These are phyloP conservation scores for Primulina tabacum DNA, from an alignment of 257 asterid species.

Conservation along the genomic window DNA sequence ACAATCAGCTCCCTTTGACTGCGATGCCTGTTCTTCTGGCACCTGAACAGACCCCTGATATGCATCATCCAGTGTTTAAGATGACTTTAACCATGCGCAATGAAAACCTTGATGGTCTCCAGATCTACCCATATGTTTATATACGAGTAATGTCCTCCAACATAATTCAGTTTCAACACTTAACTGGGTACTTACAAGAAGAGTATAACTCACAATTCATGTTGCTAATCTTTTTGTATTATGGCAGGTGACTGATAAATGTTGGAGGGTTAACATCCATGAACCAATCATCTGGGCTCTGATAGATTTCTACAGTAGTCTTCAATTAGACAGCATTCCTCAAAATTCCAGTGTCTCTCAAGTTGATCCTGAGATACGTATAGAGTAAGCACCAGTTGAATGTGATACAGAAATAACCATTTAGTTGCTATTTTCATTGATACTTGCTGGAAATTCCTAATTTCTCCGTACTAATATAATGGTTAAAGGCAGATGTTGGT, in stretches of 20 bases:
- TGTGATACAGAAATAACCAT: constrained; percentile 7
- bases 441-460: constrained; percentile 2
- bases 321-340: constrained; percentile 75
- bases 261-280: constrained; percentile 88
- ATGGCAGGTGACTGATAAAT: constrained; percentile 71
- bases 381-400: constrained; percentile 60
- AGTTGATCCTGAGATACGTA: constrained; percentile 97
- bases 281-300: constrained; percentile 97
- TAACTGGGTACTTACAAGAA: constrained; percentile 5
- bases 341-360: constrained; percentile 71
- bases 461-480: neutral
- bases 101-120: constrained; percentile 76
- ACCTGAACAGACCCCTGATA: constrained; percentile 78
- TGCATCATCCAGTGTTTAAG: constrained; percentile 84
- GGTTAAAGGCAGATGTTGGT: neutral
- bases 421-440: constrained; percentile 6
- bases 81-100: constrained; percentile 82
- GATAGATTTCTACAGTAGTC: constrained; percentile 76
- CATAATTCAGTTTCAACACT: constrained; percentile 13
- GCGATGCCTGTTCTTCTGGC: constrained; percentile 92
- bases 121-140: constrained; percentile 79
- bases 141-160: constrained; percentile 56
- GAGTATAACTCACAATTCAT: constrained; percentile 19
- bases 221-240: constrained; percentile 23
- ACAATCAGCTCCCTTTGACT: constrained; percentile 93